phyloP scores from a whole-genome alignment of 192 early-diverging fungal genomes.

The Backusella parvicylindrica region DNA sequence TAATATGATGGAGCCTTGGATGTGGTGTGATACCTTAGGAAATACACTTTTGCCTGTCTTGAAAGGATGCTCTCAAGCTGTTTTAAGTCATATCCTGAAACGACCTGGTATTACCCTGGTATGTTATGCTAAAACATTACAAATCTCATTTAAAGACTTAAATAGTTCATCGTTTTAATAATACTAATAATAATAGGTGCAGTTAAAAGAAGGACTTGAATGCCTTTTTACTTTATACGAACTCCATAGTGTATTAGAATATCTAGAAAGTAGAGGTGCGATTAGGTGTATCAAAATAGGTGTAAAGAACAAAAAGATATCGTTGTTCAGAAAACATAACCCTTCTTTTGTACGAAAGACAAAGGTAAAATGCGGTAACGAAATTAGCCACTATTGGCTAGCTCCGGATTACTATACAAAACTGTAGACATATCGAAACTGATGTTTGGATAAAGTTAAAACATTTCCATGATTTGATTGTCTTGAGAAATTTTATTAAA shows the following conservation, averaged over 20 bases:
- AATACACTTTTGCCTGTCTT: background rate
- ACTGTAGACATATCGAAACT: background rate
- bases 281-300: background rate
- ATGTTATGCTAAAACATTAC: background rate
- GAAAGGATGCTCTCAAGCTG: background rate
- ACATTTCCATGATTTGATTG: background rate
- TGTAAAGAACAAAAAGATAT: background rate
- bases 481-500: too few species aligned
- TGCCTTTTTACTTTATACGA: background rate
- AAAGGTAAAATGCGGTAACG: background rate
- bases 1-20: background rate
- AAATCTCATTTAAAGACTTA: background rate
- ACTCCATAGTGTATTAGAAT: background rate
- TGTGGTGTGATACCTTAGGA: slow-evolving; percentile 3
- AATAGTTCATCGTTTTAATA: too few species aligned
- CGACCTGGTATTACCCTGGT: background rate
- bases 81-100: background rate
- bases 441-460: background rate
- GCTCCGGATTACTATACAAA: background rate
- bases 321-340: background rate
- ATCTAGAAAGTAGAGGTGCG: background rate
- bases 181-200: background rate
- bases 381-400: slow-evolving; percentile 5
- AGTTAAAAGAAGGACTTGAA: background rate
- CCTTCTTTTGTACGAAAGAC: background rate